A percentile compares a stretch with the other conserved stretches of the same genome.
These are phyloP conservation scores for Dactylis glomerata DNA, from an alignment of 176 grass and related monocot species.

Conservation along the genomic window DNA sequence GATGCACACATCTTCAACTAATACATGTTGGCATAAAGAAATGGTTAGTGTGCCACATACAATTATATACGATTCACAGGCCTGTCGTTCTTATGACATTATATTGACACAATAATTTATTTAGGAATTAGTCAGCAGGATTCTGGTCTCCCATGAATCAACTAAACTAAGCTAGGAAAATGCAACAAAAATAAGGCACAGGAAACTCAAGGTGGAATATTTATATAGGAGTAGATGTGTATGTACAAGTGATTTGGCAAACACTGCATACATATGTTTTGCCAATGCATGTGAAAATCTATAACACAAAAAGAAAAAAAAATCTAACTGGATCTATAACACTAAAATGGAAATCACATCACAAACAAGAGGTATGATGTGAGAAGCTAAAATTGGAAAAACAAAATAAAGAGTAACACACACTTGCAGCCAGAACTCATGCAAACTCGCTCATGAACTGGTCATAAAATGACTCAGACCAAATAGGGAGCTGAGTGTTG, in stretches of 20 bases:
- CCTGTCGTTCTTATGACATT: slow-evolving; percentile 1
- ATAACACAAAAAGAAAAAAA: slow-evolving; percentile 26
- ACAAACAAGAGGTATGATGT: slow-evolving; percentile 33
- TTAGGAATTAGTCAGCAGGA: slow-evolving; percentile 1
- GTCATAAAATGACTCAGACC: slow-evolving; percentile 64
- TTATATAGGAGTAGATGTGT: slow-evolving; percentile 35
- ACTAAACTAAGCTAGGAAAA: background rate
- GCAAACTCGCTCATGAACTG: slow-evolving; percentile 62
- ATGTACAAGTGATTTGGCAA: slow-evolving; percentile 57
- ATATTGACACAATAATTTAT: background rate
- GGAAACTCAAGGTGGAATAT: slow-evolving; percentile 33
- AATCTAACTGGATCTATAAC: slow-evolving; percentile 11
- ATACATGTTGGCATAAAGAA: slow-evolving; percentile 6
- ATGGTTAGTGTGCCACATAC: slow-evolving; percentile 11
- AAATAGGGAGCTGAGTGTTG: slow-evolving; percentile 47
- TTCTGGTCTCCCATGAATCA: slow-evolving; percentile 15
- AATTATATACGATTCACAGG: slow-evolving; percentile 13
- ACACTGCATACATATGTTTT: slow-evolving; percentile 36
- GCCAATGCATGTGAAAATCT: slow-evolving; percentile 43
- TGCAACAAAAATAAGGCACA: background rate
- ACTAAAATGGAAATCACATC: slow-evolving; percentile 44
- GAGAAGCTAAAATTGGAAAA: slow-evolving; percentile 36
- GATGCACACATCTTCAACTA: background rate
- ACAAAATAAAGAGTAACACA: slow-evolving; percentile 33
- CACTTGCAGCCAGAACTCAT: slow-evolving; percentile 34